A percentile compares a stretch with the other conserved stretches of the same genome.
These are phyloP conservation scores for Penicillium hordei DNA, from an alignment of 2,329 filamentous ascomycete genomes.

Conservation along the genomic window DNA sequence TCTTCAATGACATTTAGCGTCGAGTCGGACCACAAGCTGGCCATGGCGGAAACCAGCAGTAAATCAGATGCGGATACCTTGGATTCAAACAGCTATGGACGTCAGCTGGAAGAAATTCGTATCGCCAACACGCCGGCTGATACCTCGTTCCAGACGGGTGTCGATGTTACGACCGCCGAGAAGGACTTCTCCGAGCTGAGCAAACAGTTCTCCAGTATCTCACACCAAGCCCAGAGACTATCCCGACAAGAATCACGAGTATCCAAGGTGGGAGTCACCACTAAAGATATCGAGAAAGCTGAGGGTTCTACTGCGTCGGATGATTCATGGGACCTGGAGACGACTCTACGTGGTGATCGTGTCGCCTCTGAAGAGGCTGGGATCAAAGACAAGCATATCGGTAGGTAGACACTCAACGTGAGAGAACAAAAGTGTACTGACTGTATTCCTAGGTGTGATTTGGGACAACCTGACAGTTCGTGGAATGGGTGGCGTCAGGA, in stretches of 20 bases:
- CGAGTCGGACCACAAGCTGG: slow-evolving; percentile 23
- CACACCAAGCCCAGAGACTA: slow-evolving; percentile 37
- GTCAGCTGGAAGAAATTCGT: slow-evolving; percentile 31
- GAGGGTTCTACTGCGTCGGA: slow-evolving; percentile 44
- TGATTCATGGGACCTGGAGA: slow-evolving; percentile 73
- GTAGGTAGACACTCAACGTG: slow-evolving; percentile 24
- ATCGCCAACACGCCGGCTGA: slow-evolving; percentile 35
- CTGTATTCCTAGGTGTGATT: slow-evolving; percentile 56
- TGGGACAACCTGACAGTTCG: slow-evolving; percentile 77
- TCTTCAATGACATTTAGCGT: neutral
- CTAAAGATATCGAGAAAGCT: slow-evolving; percentile 61
- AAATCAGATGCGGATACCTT: slow-evolving; percentile 33
- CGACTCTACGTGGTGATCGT: slow-evolving; percentile 68
- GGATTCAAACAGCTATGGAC: slow-evolving; percentile 30
- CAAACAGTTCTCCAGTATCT: slow-evolving; percentile 40
- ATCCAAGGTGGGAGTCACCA: slow-evolving; percentile 24
- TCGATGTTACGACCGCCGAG: slow-evolving; percentile 50
- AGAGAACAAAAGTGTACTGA: neutral
- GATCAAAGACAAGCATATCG: slow-evolving; percentile 76
- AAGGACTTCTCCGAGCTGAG: slow-evolving; percentile 45
- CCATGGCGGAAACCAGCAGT: slow-evolving; percentile 14
- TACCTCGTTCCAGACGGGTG: slow-evolving; percentile 37
- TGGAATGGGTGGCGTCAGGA: slow-evolving; percentile 71
- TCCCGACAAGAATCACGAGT: slow-evolving; percentile 35
- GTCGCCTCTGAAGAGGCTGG: slow-evolving; percentile 72